Conservation (phyloP, 768 basidiomycete genomes). For the Fibroporia radiculosa region DNA sequence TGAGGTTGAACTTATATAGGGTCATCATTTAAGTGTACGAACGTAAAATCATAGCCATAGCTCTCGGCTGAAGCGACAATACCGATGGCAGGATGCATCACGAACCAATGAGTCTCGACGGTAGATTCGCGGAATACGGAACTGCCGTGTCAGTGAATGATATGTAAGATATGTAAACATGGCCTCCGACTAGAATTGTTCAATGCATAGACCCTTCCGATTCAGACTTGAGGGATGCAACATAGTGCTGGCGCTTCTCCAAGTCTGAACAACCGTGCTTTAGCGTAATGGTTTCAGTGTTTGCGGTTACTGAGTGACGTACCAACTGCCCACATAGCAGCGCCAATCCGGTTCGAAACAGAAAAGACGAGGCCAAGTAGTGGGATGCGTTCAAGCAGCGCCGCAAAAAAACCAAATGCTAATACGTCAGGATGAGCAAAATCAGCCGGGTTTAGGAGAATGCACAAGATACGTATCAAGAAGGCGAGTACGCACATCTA, state of each 20-base stretch:
- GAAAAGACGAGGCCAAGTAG: constrained; percentile 77
- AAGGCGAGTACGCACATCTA: constrained; percentile 36
- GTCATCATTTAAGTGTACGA: too few relatives aligned
- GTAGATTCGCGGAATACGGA: too few relatives aligned
- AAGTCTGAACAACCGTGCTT: constrained; percentile 34
- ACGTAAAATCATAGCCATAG: too few relatives aligned
- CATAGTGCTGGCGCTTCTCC: constrained; percentile 48
- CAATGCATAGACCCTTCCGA: too few relatives aligned
- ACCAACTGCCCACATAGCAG: constrained; percentile 93
- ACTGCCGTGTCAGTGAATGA: too few relatives aligned
- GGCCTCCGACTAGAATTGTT: too few relatives aligned
- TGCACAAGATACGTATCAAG: background rate
- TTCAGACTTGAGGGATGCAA: too few relatives aligned
- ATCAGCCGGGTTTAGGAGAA: background rate
- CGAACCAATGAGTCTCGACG: too few relatives aligned
- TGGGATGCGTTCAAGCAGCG: constrained; percentile 75
- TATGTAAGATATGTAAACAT: too few relatives aligned
- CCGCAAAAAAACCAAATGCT: constrained; percentile 85
- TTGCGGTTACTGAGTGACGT: constrained; percentile 6
- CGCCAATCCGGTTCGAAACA: constrained; percentile 83
- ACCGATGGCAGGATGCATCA: too few relatives aligned
- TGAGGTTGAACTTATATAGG: too few relatives aligned
- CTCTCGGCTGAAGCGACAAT: too few relatives aligned
- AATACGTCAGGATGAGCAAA: background rate
- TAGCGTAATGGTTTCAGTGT: background rate